Conservation (phyloP, 345 rosid species). For the Boechera divaricarpa region DNA sequence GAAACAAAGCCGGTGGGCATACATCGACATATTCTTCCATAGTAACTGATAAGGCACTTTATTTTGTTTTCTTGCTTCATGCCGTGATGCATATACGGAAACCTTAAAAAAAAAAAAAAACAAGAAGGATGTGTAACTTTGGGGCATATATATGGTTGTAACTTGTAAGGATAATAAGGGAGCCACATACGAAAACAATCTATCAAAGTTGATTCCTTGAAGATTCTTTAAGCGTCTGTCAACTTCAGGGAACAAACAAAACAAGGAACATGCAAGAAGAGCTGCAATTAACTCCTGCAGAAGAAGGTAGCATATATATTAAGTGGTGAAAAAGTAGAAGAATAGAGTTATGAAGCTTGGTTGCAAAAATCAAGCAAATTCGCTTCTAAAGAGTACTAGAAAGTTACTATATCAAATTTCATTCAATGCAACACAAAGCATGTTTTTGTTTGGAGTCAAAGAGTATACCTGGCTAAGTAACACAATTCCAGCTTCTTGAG, state of each 20-base stretch:
- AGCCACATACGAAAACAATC: slow-evolving; percentile 70
- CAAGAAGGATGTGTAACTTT: slow-evolving; percentile 13
- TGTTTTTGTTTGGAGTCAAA: neutral
- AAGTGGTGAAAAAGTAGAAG: neutral
- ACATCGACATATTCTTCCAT: slow-evolving; percentile 62
- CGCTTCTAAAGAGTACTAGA: neutral
- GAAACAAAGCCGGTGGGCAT: slow-evolving; percentile 78
- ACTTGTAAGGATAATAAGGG: slow-evolving; percentile 4
- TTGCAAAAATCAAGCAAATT: slow-evolving; percentile 10
- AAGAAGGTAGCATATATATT: neutral
- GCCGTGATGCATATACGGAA: slow-evolving; percentile 52
- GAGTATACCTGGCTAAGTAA: slow-evolving; percentile 72
- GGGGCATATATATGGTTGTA: slow-evolving; percentile 13
- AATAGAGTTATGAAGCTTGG: neutral
- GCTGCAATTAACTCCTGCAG: slow-evolving; percentile 43
- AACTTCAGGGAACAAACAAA: slow-evolving; percentile 69
- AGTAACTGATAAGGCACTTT: slow-evolving; percentile 72
- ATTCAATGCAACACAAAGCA: neutral
- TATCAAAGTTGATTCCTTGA: slow-evolving; percentile 74
- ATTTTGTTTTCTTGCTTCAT: slow-evolving; percentile 65
- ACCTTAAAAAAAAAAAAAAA: slow-evolving; percentile 49
- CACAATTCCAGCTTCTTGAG: slow-evolving; percentile 73
- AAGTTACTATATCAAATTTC: neutral
- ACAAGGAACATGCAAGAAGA: slow-evolving; percentile 45
- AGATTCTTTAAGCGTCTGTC: slow-evolving; percentile 60